Percentiles rank a stretch among this genome's conserved stretches.
phyloP scores from a whole-genome alignment of 345 rosid genomes.

The Kernera saxatilis region DNA sequence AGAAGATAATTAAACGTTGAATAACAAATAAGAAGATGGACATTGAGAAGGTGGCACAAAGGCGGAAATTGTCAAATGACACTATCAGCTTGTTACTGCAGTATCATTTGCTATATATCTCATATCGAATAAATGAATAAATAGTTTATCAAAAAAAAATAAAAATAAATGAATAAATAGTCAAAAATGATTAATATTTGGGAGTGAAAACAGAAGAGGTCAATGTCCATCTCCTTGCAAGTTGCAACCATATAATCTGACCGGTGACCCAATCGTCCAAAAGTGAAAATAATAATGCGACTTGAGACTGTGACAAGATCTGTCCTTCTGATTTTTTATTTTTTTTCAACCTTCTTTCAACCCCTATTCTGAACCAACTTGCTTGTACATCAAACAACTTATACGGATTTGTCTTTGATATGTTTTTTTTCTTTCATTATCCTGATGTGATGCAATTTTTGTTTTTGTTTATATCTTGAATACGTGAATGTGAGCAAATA shows the following conservation, averaged over 20 bases:
- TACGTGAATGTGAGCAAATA: not conserved
- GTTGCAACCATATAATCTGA: conserved; percentile 24
- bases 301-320: conserved; percentile 22
- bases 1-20: not conserved
- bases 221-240: conserved; percentile 21
- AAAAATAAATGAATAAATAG: not conserved
- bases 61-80: not conserved
- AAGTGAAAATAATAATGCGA: conserved; percentile 12
- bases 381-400: conserved; percentile 19
- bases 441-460: conserved; percentile 9
- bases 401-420: conserved; percentile 22
- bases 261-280: conserved; percentile 7
- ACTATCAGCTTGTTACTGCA: not conserved
- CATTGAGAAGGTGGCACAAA: not conserved
- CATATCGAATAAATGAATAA: not conserved
- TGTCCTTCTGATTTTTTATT: not conserved
- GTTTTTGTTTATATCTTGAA: conserved; percentile 8
- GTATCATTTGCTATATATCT: not conserved
- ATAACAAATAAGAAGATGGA: not conserved
- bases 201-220: not conserved
- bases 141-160: not conserved
- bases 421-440: conserved; percentile 1
- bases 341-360: conserved; percentile 27
- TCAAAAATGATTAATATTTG: not conserved
- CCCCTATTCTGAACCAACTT: conserved; percentile 4